These are phyloP conservation scores for Boletus tylopilopsis DNA, from an alignment of 768 basidiomycete genomes.

Conservation along the genomic window DNA sequence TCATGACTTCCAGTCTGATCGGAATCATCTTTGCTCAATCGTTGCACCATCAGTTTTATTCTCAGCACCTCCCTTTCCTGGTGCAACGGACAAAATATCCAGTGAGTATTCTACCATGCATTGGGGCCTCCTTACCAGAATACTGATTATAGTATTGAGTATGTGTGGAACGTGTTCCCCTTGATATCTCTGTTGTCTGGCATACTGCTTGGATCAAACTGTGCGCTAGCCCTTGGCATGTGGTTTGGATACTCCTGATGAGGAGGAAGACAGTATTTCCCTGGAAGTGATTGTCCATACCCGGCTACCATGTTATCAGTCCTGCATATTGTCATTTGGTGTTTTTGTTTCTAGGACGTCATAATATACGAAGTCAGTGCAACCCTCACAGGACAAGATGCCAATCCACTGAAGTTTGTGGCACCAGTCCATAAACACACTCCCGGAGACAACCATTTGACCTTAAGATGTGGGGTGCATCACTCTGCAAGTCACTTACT, in stretches of 20 bases:
- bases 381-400: constrained; percentile 58
- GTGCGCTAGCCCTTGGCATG: constrained; percentile 50
- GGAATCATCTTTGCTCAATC: constrained; percentile 94
- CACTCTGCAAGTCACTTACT: background rate
- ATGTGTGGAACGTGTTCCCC: constrained; percentile 86
- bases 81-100: constrained; percentile 72
- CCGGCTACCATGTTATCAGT: constrained; percentile 52
- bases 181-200: constrained; percentile 67
- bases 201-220: constrained; percentile 50
- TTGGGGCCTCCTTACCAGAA: too few relatives aligned
- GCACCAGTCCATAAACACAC: constrained; percentile 39
- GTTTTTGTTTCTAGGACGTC: constrained; percentile 47
- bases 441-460: constrained; percentile 56
- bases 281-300: constrained; percentile 63
- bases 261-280: constrained; percentile 63
- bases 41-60: constrained; percentile 96
- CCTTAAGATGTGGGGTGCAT: constrained; percentile 71
- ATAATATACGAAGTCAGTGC: constrained; percentile 60
- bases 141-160: constrained; percentile 69
- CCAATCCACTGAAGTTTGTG: constrained; percentile 57
- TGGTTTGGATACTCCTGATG: constrained; percentile 50
- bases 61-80: constrained; percentile 83
- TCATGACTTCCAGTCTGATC: constrained; percentile 89
- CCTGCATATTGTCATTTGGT: constrained; percentile 6
- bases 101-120: too few relatives aligned